phyloP scores from a whole-genome alignment of 2,329 filamentous ascomycete species.

The Fusarium dlaminii region DNA sequence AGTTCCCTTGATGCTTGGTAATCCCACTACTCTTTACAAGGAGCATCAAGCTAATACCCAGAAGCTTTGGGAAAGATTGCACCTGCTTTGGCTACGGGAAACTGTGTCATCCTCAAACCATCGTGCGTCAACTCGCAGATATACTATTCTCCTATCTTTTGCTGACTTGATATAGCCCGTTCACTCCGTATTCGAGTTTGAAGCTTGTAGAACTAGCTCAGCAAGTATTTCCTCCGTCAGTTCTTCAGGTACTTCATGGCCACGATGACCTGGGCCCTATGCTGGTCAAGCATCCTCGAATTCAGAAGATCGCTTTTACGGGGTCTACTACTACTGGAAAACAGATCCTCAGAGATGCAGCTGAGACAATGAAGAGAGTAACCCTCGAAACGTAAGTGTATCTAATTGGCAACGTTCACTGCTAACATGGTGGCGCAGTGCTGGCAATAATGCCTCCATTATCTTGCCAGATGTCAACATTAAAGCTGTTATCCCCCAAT shows the following conservation, averaged over 20 bases:
- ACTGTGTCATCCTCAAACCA: constrained; percentile 1
- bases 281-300: background rate
- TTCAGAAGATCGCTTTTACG: background rate
- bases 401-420: background rate
- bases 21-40: rapidly evolving
- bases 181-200: background rate
- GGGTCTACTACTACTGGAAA: background rate
- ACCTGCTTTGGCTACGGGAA: background rate
- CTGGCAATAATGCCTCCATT: constrained; percentile 1
- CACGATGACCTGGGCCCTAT: background rate
- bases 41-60: background rate
- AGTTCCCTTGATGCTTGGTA: constrained; percentile 5
- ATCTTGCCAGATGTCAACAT: background rate
- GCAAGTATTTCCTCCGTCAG: background rate
- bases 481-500: background rate
- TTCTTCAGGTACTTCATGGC: background rate
- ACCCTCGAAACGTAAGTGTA: background rate
- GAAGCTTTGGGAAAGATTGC: constrained; percentile 2
- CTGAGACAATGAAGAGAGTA: background rate
- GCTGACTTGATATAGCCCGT: background rate
- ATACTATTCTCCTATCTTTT: background rate
- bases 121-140: background rate
- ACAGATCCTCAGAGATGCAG: background rate
- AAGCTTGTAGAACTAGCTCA: constrained; percentile 1
- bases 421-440: background rate